Percentiles rank a stretch among this genome's conserved stretches.
Conservation (phyloP, 345 rosid genomes). For the Chamaenerion angustifolium region DNA sequence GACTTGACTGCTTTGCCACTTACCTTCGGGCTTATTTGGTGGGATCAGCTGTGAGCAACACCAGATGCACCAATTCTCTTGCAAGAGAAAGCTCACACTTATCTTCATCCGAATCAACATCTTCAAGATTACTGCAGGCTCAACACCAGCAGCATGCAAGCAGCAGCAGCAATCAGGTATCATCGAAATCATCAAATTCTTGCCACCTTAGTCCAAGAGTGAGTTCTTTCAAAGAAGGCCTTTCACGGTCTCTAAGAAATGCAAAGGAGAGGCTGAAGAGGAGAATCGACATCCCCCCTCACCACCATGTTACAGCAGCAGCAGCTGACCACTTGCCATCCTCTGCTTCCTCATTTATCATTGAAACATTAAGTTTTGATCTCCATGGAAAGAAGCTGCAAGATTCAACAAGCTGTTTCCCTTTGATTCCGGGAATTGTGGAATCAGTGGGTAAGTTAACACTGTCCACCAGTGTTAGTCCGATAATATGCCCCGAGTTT, state of each 20-base stretch:
- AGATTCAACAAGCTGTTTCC: constrained; percentile 12
- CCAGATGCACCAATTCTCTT: constrained; percentile 10
- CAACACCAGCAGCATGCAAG: too few species aligned
- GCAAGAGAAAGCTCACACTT: constrained; percentile 8
- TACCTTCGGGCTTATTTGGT: constrained; percentile 68
- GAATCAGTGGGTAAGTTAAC: constrained; percentile 31
- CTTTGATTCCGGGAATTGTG: too few species aligned
- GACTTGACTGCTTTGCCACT: constrained; percentile 81
- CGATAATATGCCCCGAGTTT: constrained; percentile 10
- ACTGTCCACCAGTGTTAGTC: constrained; percentile 16
- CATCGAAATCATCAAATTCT: too few species aligned
- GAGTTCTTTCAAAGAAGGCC: too few species aligned
- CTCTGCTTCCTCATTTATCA: constrained; percentile 14
- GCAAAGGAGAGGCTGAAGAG: too few species aligned
- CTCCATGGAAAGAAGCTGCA: constrained; percentile 9
- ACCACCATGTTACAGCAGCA: constrained; percentile 2
- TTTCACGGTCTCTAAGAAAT: too few species aligned
- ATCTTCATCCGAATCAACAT: constrained; percentile 28
- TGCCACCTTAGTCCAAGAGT: too few species aligned
- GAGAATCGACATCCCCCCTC: too few species aligned
- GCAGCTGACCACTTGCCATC: constrained; percentile 18
- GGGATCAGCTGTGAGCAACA: constrained; percentile 39
- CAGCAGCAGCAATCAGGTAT: too few species aligned
- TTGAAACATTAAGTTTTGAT: constrained; percentile 17
- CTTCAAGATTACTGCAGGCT: constrained; percentile 13